Evolutionary conservation across 345 rosid genomes (phyloP).

Genomic region (Eutrema heterophyllum): DNA sequence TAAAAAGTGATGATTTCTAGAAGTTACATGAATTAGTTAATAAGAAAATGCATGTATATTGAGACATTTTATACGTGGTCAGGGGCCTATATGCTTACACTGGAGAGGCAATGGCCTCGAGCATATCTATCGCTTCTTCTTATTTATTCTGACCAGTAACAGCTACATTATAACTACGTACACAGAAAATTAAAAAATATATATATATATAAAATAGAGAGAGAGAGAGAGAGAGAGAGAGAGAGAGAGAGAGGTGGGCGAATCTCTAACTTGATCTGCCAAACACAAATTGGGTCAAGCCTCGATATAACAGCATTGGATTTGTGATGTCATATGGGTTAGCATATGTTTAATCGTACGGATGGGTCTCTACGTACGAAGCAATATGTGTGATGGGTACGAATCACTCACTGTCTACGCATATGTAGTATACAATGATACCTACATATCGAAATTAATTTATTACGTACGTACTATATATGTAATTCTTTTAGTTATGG

Average conservation of each 20-base stretch:
- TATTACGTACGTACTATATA: background rate
- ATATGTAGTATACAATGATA: background rate
- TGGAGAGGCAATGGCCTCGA: constrained; percentile 34
- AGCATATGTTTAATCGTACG: constrained; percentile 12
- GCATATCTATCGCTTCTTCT: constrained; percentile 15
- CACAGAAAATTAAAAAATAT: background rate
- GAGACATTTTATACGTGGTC: constrained; percentile 17
- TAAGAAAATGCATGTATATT: constrained; percentile 21
- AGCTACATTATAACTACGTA: background rate
- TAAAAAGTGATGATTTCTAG: background rate
- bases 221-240: background rate
- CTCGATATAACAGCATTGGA: constrained; percentile 5
- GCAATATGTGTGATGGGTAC: constrained; percentile 12
- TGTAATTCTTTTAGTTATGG: background rate
- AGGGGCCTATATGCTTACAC: constrained; percentile 28
- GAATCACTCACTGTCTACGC: background rate
- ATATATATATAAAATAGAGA: background rate
- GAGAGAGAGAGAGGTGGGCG: background rate
- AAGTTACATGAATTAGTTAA: background rate
- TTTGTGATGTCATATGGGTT: constrained; percentile 15
- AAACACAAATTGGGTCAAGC: background rate
- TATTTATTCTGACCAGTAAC: background rate
- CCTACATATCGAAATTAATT: background rate
- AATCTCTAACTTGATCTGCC: constrained; percentile 16
- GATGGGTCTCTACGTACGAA: constrained; percentile 16